Evolutionary conservation across 1,284 basidiomycete species (phyloP).

Genomic region (Rugosomyces carneus): DNA sequence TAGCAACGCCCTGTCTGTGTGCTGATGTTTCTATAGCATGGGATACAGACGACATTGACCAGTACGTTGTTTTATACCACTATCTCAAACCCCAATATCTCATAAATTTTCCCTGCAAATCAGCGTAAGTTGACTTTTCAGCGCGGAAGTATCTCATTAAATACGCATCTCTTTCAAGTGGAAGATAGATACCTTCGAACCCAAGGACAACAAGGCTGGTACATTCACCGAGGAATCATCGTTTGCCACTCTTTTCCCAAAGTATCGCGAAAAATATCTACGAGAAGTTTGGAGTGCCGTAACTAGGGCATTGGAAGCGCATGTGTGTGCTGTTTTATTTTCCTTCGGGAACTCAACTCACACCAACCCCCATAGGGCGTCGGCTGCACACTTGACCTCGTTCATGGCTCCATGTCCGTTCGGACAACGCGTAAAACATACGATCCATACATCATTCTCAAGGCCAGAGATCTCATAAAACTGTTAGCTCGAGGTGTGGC

Average conservation of each 20-base stretch:
- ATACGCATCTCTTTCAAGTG: conserved; percentile 58
- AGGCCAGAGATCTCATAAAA: conserved; percentile 95
- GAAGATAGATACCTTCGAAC: conserved; percentile 81
- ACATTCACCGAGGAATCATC: conserved; percentile 94
- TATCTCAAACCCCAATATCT: conserved; percentile 14
- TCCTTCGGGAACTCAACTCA: too few species aligned
- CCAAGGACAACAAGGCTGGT: conserved; percentile 72
- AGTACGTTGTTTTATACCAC: conserved; percentile 51
- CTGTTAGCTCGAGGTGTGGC: conserved; percentile 90
- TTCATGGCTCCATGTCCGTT: conserved; percentile 97
- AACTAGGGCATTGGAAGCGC: conserved; percentile 79
- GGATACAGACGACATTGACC: conserved; percentile 99
- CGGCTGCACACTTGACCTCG: conserved; percentile 88
- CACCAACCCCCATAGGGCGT: conserved; percentile 55
- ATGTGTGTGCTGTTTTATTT: conserved; percentile 42
- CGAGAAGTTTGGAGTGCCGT: conserved; percentile 93
- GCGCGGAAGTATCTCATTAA: conserved; percentile 1
- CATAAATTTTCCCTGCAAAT: neutral
- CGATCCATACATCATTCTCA: conserved; percentile 95
- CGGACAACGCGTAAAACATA: conserved; percentile 95
- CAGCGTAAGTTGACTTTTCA: conserved; percentile 23
- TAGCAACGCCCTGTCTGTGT: neutral
- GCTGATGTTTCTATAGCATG: conserved; percentile 57
- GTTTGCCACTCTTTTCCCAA: conserved; percentile 97
- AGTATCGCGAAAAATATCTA: conserved; percentile 96